These are phyloP conservation scores for Aspergillus ibericus DNA, from an alignment of 2,329 filamentous ascomycete genomes.

Conservation along the genomic window DNA sequence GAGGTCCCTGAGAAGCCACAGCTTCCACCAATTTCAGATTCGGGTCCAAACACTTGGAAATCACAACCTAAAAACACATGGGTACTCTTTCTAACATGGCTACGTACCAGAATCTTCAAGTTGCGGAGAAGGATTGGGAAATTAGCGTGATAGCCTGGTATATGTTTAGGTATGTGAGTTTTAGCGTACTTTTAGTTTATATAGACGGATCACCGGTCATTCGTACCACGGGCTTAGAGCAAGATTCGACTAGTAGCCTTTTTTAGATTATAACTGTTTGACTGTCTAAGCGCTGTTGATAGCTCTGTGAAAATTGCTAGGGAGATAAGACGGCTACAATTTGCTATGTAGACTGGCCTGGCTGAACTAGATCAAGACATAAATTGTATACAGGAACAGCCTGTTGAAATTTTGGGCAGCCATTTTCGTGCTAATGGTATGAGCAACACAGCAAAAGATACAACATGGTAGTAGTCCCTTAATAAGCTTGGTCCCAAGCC, in stretches of 20 bases:
- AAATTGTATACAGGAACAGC: too few species aligned
- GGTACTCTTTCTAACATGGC: slow-evolving; percentile 58
- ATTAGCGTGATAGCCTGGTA: slow-evolving; percentile 24
- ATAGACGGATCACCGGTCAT: background rate
- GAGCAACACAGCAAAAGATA: too few species aligned
- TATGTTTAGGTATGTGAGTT: background rate
- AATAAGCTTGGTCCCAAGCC: background rate
- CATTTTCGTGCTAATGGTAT: too few species aligned
- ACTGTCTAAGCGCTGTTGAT: too few species aligned
- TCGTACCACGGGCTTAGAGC: background rate
- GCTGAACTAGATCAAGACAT: too few species aligned
- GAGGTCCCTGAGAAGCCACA: slow-evolving; percentile 24
- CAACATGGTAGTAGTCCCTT: too few species aligned
- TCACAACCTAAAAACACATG: slow-evolving; percentile 44
- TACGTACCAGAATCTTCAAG: slow-evolving; percentile 56
- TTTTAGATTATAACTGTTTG: background rate
- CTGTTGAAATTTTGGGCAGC: too few species aligned
- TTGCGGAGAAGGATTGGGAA: slow-evolving; percentile 42
- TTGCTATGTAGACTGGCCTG: too few species aligned
- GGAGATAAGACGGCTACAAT: too few species aligned
- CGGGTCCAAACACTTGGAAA: slow-evolving; percentile 29
- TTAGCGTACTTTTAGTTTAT: background rate
- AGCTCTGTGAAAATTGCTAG: too few species aligned
- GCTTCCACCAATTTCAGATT: slow-evolving; percentile 7
- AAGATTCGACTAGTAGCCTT: background rate